Base-by-base conservation (phyloP, 2,329 filamentous ascomycete genomes). In the Diaporthe sp. region DNA sequence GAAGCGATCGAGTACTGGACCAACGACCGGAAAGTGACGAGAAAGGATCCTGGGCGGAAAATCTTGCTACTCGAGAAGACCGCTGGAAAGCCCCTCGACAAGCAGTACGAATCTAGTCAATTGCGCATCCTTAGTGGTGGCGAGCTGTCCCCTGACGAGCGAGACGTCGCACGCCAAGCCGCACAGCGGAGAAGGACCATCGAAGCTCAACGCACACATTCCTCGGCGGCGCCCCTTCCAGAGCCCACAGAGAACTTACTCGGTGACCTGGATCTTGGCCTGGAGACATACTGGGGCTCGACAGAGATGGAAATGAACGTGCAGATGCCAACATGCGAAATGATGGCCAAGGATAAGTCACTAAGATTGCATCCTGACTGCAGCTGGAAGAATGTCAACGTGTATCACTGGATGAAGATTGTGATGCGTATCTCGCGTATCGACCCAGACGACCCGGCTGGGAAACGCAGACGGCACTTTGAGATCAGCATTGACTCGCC, bases 391-490 rank as follows among this genome's bases (percentile, higher is more conserved):
- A 97, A 97, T 77, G 96, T 98, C 71, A 95, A 97, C 80, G 95
- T 98, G 72, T 95, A 95, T 82, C 96, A 98, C 82, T 98, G 95
- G 95, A 98, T 98, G 83, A 98, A 98, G 94, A 95, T 98, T 81
- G 95, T 98, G 77, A 94, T 98, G 92, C 93, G 96, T 71, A 92
- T 98, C 62, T 98, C 95, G 42, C 95, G 95, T 79, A 87, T 94
- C 19, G 96, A 98, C 79, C 90, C 92, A 53, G 91, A 93, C 15
- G 94, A 98, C 80, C 92, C 95, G 0, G 88, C 87, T 1, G 89
- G 89, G 49, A 89, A 87, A 77, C 96, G 96, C 81, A 91, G 95
- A 77, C 91, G 95, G 46, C 96, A 98, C 82, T 98, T 98, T 79
- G 96, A 98, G 83, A 98, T 98, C 80, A 98, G 95, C 79, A 98